phyloP scores from a whole-genome alignment of 495 filamentous ascomycete genomes.

The Parmelia sp. region DNA sequence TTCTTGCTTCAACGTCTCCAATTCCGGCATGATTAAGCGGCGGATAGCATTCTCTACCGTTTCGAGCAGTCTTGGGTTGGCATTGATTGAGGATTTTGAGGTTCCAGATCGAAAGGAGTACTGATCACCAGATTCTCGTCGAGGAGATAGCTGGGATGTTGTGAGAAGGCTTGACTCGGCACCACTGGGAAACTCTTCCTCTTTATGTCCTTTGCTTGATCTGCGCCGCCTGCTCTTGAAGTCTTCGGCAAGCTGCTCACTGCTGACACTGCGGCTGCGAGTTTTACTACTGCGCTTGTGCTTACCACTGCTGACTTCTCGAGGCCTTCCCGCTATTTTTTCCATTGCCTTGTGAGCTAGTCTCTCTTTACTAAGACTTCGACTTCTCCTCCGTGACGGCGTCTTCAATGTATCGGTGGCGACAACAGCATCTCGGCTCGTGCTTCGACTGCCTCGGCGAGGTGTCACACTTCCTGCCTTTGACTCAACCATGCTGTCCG shows the following conservation, averaged over 20 bases:
- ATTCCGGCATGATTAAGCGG: constrained; percentile 82
- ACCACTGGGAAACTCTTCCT: constrained; percentile 58
- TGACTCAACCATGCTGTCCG: constrained; percentile 82
- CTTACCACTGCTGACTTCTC: constrained; percentile 43
- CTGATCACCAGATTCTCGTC: constrained; percentile 63
- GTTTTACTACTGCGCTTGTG: constrained; percentile 46
- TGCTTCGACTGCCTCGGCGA: constrained; percentile 52
- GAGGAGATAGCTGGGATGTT: constrained; percentile 60
- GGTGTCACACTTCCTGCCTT: constrained; percentile 38
- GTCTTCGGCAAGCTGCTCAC: constrained; percentile 56
- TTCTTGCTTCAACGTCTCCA: constrained; percentile 84
- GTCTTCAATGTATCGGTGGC: constrained; percentile 57
- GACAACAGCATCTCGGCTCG: constrained; percentile 42
- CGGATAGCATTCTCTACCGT: constrained; percentile 95
- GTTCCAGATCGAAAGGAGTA: constrained; percentile 69
- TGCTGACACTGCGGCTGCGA: constrained; percentile 56
- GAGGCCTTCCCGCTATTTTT: constrained; percentile 50
- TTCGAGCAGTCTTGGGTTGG: constrained; percentile 85
- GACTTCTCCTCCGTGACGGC: constrained; percentile 56
- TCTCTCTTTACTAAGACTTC: constrained; percentile 68
- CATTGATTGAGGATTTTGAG: constrained; percentile 80
- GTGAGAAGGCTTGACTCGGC: constrained; percentile 70
- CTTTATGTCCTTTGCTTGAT: constrained; percentile 55
- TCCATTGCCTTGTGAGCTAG: constrained; percentile 66
- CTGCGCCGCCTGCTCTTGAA: constrained; percentile 51